Evolutionary conservation across 345 rosid genomes (phyloP).

Genomic region (Cardamine occulta): DNA sequence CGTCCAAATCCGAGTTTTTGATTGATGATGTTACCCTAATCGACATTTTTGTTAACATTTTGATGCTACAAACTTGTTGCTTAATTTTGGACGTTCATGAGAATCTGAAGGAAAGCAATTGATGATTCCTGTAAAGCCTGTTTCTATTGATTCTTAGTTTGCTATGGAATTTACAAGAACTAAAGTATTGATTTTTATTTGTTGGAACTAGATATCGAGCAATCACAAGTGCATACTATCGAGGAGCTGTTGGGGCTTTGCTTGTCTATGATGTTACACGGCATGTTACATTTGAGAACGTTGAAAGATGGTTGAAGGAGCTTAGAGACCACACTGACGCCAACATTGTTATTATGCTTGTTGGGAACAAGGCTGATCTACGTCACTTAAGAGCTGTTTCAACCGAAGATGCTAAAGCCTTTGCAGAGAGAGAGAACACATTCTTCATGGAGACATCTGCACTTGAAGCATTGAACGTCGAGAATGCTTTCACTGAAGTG

Average conservation of each 20-base stretch:
- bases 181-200: constrained; percentile 11
- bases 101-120: neutral
- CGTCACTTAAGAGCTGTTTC: constrained; percentile 83
- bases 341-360: constrained; percentile 85
- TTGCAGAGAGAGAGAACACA: constrained; percentile 76
- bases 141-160: neutral
- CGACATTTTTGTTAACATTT: neutral
- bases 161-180: neutral
- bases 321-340: constrained; percentile 82
- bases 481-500: constrained; percentile 80
- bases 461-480: constrained; percentile 78
- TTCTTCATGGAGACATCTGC: constrained; percentile 94
- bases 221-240: constrained; percentile 88
- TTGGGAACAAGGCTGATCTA: constrained; percentile 87
- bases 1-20: neutral
- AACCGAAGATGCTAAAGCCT: constrained; percentile 65
- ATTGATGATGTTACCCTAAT: neutral
- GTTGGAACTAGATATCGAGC: constrained; percentile 69
- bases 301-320: constrained; percentile 92
- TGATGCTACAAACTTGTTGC: no score
- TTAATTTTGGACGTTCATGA: neutral
- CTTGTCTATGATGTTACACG: constrained; percentile 86
- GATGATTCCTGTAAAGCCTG: neutral
- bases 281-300: constrained; percentile 83
- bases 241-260: constrained; percentile 90